Evolutionary conservation across 2,329 filamentous ascomycete genomes (phyloP).

Genomic region (Cryphonectria parasitica): DNA sequence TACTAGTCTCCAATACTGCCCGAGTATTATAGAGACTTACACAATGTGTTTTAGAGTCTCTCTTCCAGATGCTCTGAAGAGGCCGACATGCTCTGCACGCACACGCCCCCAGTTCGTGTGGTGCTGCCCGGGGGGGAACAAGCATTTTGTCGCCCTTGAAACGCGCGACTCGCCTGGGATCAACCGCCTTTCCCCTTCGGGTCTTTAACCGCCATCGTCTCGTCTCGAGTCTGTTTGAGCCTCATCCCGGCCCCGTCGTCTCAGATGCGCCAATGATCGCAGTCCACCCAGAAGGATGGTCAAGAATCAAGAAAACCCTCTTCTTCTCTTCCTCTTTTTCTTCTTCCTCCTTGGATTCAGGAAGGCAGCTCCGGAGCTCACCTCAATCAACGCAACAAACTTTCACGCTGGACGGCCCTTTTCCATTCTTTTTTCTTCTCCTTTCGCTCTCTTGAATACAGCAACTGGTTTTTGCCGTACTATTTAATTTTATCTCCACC

Average conservation of each 20-base stretch:
- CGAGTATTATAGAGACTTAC: neutral
- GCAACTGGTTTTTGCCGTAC: constrained; percentile 23
- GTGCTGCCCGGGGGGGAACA: neutral
- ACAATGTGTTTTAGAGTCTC: neutral
- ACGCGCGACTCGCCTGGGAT: constrained; percentile 13
- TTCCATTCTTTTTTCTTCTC: neutral
- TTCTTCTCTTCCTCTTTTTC: neutral
- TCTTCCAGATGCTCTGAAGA: neutral
- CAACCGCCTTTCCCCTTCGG: neutral
- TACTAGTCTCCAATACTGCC: too few relatives aligned
- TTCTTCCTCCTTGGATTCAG: neutral
- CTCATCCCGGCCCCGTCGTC: constrained; percentile 25
- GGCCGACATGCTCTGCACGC: neutral
- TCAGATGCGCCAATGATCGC: constrained; percentile 14
- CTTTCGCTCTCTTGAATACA: neutral
- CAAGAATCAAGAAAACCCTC: constrained; percentile 7
- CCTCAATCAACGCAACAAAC: constrained; percentile 4
- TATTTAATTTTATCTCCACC: constrained; percentile 6
- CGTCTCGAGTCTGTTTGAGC: constrained; percentile 27
- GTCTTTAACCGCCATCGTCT: constrained; percentile 1
- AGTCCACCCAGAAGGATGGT: constrained; percentile 7
- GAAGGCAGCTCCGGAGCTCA: constrained; percentile 12
- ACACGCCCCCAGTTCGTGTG: constrained; percentile 9
- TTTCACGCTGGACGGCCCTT: constrained; percentile 21
- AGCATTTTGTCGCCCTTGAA: neutral